Percentiles rank a stretch among this genome's conserved stretches.
Evolutionary conservation across 2,329 filamentous ascomycete genomes (phyloP).

Genomic region (Aspergillus calidoustus): DNA sequence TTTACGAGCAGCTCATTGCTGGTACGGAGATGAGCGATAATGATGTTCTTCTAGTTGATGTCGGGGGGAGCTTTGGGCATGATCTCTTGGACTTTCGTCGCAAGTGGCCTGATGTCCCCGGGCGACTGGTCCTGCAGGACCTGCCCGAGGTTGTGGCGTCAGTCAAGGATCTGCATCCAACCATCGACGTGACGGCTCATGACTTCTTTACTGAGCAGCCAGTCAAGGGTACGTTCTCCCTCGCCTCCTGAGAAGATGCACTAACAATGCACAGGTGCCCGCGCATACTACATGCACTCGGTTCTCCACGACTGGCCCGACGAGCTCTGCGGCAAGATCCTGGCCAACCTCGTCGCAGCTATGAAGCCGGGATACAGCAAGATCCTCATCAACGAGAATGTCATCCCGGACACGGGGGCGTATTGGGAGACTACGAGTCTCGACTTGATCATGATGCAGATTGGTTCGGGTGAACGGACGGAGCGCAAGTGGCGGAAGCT

Average conservation of each 20-base stretch:
- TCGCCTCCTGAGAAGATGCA: neutral
- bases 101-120: conserved; percentile 44
- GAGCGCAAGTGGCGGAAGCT: conserved; percentile 43
- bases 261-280: conserved; percentile 33
- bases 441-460: conserved; percentile 51
- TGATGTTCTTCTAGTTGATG: conserved; percentile 45
- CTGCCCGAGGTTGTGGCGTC: conserved; percentile 43
- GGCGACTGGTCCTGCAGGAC: conserved; percentile 56
- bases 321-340: conserved; percentile 35
- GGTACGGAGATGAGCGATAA: conserved; percentile 11
- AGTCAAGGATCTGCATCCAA: conserved; percentile 19
- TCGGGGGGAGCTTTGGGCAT: conserved; percentile 50
- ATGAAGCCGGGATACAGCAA: conserved; percentile 48
- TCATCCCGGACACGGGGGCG: conserved; percentile 44
- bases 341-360: conserved; percentile 27
- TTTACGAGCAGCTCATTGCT: conserved; percentile 26
- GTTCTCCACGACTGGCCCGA: conserved; percentile 39
- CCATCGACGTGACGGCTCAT: conserved; percentile 43
- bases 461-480: conserved; percentile 45
- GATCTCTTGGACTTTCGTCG: conserved; percentile 44
- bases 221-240: conserved; percentile 41
- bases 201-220: conserved; percentile 56
- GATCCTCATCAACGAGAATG: conserved; percentile 51
- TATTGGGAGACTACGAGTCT: conserved; percentile 37
- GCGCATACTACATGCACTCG: conserved; percentile 30